Conservation (phyloP, 495 filamentous ascomycete genomes). For the Parachaetomium inaequale region DNA sequence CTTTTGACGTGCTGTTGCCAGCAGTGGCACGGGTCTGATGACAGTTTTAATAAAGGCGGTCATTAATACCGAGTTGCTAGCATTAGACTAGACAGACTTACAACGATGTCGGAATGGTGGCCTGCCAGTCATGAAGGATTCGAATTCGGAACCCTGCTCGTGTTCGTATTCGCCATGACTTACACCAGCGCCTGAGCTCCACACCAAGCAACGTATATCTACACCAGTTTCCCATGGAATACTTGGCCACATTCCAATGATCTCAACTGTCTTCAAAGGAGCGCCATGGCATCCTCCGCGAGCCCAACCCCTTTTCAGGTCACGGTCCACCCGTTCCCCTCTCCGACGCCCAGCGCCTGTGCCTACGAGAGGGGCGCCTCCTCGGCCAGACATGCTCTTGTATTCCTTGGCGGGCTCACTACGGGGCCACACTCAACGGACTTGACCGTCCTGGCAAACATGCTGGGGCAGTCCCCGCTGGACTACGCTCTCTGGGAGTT, state of each 20-base stretch:
- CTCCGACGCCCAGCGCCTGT: constrained; percentile 19
- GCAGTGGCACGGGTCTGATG: too few species aligned
- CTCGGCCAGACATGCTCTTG: constrained; percentile 56
- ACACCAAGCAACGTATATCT: not conserved
- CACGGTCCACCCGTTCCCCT: constrained; percentile 33
- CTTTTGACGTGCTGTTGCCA: too few species aligned
- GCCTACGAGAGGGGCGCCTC: constrained; percentile 34
- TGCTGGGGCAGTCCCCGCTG: constrained; percentile 25
- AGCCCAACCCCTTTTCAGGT: constrained; percentile 20
- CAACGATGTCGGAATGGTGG: too few species aligned
- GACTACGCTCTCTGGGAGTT: constrained; percentile 40
- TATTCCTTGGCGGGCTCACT: constrained; percentile 76
- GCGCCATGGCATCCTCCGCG: not conserved
- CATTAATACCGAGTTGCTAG: too few species aligned
- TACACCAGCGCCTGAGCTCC: not conserved
- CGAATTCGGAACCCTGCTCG: not conserved
- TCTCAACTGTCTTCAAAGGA: not conserved
- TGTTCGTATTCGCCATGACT: not conserved
- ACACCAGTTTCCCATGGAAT: not conserved
- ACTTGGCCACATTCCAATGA: not conserved
- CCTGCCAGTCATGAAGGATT: not conserved
- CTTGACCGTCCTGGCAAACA: not conserved
- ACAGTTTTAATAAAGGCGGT: too few species aligned
- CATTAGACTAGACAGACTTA: too few species aligned
- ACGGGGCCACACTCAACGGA: constrained; percentile 56